Percentiles rank a stretch among this genome's conserved stretches.
Evolutionary conservation across 2,329 filamentous ascomycete genomes (phyloP).

Genomic region (Trichoderma pleuroti): DNA sequence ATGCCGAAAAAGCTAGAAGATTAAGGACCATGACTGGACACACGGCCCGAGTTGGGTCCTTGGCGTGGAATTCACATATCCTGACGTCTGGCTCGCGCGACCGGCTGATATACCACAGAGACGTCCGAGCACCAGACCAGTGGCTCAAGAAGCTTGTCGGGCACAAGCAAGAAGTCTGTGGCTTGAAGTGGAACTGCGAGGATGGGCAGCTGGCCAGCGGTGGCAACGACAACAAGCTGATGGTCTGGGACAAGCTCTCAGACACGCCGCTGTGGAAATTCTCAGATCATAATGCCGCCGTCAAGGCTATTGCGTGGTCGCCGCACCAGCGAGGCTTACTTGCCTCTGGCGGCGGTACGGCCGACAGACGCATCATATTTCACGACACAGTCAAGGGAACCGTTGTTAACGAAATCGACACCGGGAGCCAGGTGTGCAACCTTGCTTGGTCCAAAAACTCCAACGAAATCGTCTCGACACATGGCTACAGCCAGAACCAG

Average conservation of each 20-base stretch:
- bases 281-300: constrained; percentile 88
- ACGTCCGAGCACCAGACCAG: constrained; percentile 89
- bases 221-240: constrained; percentile 97
- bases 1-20: constrained; percentile 80
- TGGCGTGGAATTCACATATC: constrained; percentile 98
- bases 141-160: constrained; percentile 83
- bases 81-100: constrained; percentile 93
- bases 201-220: constrained; percentile 92
- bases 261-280: constrained; percentile 92
- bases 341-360: constrained; percentile 94
- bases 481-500: constrained; percentile 97
- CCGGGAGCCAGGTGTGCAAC: constrained; percentile 98
- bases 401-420: constrained; percentile 84
- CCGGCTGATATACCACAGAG: constrained; percentile 89
- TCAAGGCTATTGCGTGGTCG: constrained; percentile 97
- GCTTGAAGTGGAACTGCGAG: constrained; percentile 94
- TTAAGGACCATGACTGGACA: constrained; percentile 96
- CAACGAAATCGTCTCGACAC: constrained; percentile 94
- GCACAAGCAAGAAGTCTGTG: constrained; percentile 97
- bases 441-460: constrained; percentile 96
- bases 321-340: constrained; percentile 91
- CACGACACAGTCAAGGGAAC: constrained; percentile 89
- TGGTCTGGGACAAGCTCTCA: constrained; percentile 97
- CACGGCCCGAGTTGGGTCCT: constrained; percentile 83
- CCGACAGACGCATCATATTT: constrained; percentile 94